These are phyloP conservation scores for Neurospora sp. DNA, from an alignment of 495 filamentous ascomycete genomes.

Conservation along the genomic window DNA sequence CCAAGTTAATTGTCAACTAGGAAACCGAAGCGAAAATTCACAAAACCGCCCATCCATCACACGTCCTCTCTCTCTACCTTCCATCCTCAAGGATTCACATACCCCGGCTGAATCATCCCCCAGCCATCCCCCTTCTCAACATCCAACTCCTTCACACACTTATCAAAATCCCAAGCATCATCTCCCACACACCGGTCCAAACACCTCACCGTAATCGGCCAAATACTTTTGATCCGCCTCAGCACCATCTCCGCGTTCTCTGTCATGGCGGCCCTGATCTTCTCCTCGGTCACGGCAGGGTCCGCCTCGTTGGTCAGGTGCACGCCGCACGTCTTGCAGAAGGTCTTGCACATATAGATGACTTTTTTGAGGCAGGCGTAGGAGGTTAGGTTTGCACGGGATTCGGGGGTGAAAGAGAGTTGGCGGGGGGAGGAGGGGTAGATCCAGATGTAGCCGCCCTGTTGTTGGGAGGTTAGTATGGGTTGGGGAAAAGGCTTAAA, in stretches of 20 bases:
- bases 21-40: background rate
- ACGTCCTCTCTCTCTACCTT: background rate
- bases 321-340: slow-evolving; percentile 39
- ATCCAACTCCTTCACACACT: slow-evolving; percentile 10
- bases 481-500: background rate
- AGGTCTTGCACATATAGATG: slow-evolving; percentile 18
- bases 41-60: too few relatives aligned
- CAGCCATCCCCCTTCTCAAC: slow-evolving; percentile 18
- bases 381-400: slow-evolving; percentile 23
- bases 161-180: slow-evolving; percentile 10
- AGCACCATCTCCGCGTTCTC: background rate
- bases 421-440: slow-evolving; percentile 16
- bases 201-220: background rate
- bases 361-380: slow-evolving; percentile 24
- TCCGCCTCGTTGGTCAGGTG: slow-evolving; percentile 15
- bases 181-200: slow-evolving; percentile 27
- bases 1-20: background rate
- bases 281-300: slow-evolving; percentile 10
- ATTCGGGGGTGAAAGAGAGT: slow-evolving; percentile 19
- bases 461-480: background rate
- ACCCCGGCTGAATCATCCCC: slow-evolving; percentile 13
- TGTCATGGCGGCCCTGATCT: slow-evolving; percentile 12
- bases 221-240: background rate
- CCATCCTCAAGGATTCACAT: slow-evolving; percentile 25
- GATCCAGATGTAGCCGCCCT: slow-evolving; percentile 25